A percentile compares a stretch with the other conserved stretches of the same genome.
Evolutionary conservation across 208 protist genomes (phyloP).

Genomic region (Strigomonas culicis): DNA sequence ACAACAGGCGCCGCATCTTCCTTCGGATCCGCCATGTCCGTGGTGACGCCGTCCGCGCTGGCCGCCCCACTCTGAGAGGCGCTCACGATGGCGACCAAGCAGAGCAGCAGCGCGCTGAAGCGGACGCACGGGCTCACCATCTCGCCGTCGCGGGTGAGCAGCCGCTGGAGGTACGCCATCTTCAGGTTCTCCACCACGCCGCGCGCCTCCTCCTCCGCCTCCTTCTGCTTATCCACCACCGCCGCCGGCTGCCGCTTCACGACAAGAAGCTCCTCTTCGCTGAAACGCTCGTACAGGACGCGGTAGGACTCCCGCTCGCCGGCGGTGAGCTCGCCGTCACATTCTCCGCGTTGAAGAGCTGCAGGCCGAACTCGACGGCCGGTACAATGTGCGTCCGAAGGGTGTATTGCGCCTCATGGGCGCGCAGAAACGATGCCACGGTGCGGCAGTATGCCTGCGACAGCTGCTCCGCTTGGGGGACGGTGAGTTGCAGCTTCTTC

Average conservation of each 20-base stretch:
- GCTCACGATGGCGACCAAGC: constrained; percentile 43
- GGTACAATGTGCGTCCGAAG: constrained; percentile 43
- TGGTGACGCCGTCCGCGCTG: background rate
- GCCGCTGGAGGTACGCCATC: constrained; percentile 61
- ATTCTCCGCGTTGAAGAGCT: constrained; percentile 86
- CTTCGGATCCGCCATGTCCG: background rate
- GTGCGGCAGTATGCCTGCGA: constrained; percentile 31
- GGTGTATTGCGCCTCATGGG: background rate
- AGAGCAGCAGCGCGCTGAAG: constrained; percentile 62
- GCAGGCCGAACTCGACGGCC: constrained; percentile 67
- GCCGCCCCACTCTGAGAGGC: background rate
- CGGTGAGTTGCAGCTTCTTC: constrained; percentile 24
- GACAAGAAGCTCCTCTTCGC: constrained; percentile 6
- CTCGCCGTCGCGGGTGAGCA: constrained; percentile 87
- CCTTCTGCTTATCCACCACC: constrained; percentile 8
- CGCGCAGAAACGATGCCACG: constrained; percentile 43
- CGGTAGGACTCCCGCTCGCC: constrained; percentile 42
- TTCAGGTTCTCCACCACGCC: constrained; percentile 17
- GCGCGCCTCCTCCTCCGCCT: background rate
- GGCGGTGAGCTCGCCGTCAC: constrained; percentile 71
- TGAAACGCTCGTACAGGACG: constrained; percentile 41
- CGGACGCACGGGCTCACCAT: constrained; percentile 61
- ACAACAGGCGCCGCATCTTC: constrained; percentile 19
- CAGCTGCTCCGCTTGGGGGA: constrained; percentile 34
- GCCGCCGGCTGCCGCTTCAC: background rate